Evolutionary conservation across 345 rosid species (phyloP).

Genomic region (Cardamine resedifolia): DNA sequence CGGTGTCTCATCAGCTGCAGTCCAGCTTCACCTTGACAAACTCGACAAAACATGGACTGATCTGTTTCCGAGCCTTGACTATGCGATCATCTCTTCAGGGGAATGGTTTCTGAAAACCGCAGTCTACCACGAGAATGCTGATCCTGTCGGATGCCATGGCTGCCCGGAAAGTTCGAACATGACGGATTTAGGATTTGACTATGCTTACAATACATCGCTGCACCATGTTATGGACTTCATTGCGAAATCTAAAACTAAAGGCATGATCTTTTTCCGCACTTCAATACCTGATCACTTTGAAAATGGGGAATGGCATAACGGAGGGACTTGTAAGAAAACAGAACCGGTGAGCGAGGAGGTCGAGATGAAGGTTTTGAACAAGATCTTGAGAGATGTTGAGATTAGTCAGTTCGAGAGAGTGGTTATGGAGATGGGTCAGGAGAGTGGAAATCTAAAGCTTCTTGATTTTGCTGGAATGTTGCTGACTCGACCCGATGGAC

Average conservation of each 20-base stretch:
- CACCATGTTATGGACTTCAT: slow-evolving; percentile 59
- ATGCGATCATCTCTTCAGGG: slow-evolving; percentile 81
- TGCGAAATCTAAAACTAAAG: slow-evolving; percentile 55
- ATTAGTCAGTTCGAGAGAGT: slow-evolving; percentile 61
- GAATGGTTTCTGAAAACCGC: slow-evolving; percentile 94
- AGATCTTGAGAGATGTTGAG: slow-evolving; percentile 63
- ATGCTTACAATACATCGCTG: slow-evolving; percentile 73
- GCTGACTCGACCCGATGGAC: slow-evolving; percentile 84
- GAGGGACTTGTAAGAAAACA: slow-evolving; percentile 63
- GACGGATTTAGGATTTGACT: slow-evolving; percentile 70
- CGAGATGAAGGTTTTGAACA: slow-evolving; percentile 54
- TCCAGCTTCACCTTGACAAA: slow-evolving; percentile 78
- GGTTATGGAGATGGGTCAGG: slow-evolving; percentile 46
- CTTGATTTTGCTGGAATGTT: slow-evolving; percentile 72
- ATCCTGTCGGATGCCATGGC: slow-evolving; percentile 69
- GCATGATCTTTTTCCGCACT: slow-evolving; percentile 66
- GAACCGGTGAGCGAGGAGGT: slow-evolving; percentile 63
- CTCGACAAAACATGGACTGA: slow-evolving; percentile 75
- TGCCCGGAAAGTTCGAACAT: slow-evolving; percentile 64
- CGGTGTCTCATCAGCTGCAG: slow-evolving; percentile 76
- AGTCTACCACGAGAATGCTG: slow-evolving; percentile 71
- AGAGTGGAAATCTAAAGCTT: slow-evolving; percentile 61
- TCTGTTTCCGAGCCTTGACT: slow-evolving; percentile 55
- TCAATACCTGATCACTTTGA: slow-evolving; percentile 93
- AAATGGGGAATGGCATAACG: slow-evolving; percentile 88